Percentiles rank a stretch among this genome's conserved stretches.
phyloP scores from a whole-genome alignment of 2,329 filamentous ascomycete genomes.

The Phyllosticta paracitricarpa region DNA sequence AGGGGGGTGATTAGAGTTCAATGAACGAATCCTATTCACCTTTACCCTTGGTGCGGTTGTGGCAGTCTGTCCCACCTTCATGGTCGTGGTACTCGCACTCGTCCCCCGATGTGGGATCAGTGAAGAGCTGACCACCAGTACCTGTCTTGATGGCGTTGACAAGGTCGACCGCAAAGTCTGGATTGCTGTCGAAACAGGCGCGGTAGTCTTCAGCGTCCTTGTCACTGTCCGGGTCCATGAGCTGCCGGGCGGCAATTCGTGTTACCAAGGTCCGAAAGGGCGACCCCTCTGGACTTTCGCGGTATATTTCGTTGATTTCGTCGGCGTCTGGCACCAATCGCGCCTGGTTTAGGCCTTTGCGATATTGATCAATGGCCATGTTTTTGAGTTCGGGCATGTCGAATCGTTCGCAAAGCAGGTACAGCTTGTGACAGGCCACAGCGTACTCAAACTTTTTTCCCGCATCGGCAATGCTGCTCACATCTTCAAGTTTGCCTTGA shows the following conservation, averaged over 20 bases:
- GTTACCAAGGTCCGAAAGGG: constrained; percentile 43
- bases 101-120: constrained; percentile 39
- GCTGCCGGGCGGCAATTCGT: constrained; percentile 45
- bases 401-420: constrained; percentile 43
- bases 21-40: constrained; percentile 21
- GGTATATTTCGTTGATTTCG: constrained; percentile 46
- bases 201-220: constrained; percentile 41
- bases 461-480: constrained; percentile 33
- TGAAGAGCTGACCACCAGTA: constrained; percentile 41
- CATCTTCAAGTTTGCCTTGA: constrained; percentile 43
- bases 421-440: constrained; percentile 43
- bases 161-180: constrained; percentile 45
- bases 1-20: neutral
- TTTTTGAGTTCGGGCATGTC: constrained; percentile 43
- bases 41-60: constrained; percentile 23
- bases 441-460: constrained; percentile 45
- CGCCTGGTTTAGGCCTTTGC: constrained; percentile 39
- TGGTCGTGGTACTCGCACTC: constrained; percentile 44
- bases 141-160: constrained; percentile 42
- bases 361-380: constrained; percentile 45
- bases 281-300: constrained; percentile 33
- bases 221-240: constrained; percentile 45
- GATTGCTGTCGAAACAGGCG: constrained; percentile 38
- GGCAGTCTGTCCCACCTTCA: constrained; percentile 32
- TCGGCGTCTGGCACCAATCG: constrained; percentile 44